Evolutionary conservation across 2,329 filamentous ascomycete genomes (phyloP).

Genomic region (Trichoderma breve): DNA sequence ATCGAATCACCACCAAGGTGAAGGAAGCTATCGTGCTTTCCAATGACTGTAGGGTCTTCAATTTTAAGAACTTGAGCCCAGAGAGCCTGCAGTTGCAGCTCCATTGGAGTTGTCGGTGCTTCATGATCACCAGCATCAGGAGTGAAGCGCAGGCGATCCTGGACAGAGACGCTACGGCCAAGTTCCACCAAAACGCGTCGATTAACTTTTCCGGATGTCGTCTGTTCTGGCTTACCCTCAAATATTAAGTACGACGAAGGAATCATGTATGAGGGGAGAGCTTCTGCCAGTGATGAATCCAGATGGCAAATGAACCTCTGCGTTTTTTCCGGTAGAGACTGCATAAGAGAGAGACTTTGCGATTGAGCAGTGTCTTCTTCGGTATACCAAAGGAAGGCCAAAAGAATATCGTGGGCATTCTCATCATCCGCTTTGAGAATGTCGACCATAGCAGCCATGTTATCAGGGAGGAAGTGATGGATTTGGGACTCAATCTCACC

Average conservation of each 20-base stretch:
- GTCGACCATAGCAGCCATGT: conserved; percentile 5
- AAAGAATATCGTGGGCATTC: neutral
- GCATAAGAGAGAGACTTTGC: conserved; percentile 7
- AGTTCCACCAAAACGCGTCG: neutral
- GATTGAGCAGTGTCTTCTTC: neutral
- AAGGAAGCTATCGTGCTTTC: conserved; percentile 20
- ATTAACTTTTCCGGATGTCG: conserved; percentile 22
- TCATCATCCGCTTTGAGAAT: conserved; percentile 8
- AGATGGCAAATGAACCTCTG: conserved; percentile 18
- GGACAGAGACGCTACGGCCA: neutral
- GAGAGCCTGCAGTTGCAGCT: conserved; percentile 12
- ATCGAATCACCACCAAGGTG: conserved; percentile 8
- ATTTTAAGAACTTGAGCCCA: conserved; percentile 23
- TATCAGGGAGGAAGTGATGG: neutral
- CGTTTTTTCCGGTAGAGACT: neutral
- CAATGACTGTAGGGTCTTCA: neutral
- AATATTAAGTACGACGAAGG: conserved; percentile 23
- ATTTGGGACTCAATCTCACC: conserved; percentile 19
- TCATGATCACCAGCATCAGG: neutral
- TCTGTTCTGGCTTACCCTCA: conserved; percentile 21
- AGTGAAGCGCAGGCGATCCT: neutral
- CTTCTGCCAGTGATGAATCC: neutral
- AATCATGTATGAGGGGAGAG: conserved; percentile 25
- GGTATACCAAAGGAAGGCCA: conserved; percentile 1
- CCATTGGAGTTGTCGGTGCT: neutral